Evolutionary conservation across 2,329 filamentous ascomycete species (phyloP).

Genomic region (Domatiomyces globalis): DNA sequence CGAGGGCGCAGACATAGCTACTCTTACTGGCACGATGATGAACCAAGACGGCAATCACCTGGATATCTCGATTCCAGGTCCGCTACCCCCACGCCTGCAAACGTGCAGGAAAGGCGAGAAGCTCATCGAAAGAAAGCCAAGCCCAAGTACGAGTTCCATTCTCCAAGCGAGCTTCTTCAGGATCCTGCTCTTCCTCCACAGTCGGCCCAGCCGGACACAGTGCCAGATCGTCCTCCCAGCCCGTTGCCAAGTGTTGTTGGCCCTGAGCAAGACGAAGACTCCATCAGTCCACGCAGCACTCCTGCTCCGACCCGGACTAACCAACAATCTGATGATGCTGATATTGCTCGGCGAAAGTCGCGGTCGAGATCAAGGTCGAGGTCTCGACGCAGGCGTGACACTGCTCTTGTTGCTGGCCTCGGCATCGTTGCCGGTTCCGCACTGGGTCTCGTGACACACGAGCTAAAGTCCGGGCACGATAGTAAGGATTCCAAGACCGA

Average conservation of each 20-base stretch:
- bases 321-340: background rate
- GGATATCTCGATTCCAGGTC: slow-evolving; percentile 50
- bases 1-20: slow-evolving; percentile 19
- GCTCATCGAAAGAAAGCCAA: slow-evolving; percentile 23
- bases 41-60: slow-evolving; percentile 13
- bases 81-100: slow-evolving; percentile 52
- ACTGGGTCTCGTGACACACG: slow-evolving; percentile 1
- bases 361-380: slow-evolving; percentile 1
- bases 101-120: slow-evolving; percentile 25
- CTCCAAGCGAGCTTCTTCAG: slow-evolving; percentile 32
- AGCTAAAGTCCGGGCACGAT: background rate
- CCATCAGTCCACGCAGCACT: slow-evolving; percentile 16
- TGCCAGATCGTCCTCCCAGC: slow-evolving; percentile 12
- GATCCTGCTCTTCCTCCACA: slow-evolving; percentile 22
- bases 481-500: background rate
- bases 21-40: slow-evolving; percentile 10
- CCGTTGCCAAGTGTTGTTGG: slow-evolving; percentile 16
- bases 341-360: background rate
- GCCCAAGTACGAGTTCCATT: slow-evolving; percentile 33
- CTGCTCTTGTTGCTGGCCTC: slow-evolving; percentile 5
- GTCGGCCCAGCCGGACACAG: slow-evolving; percentile 21
- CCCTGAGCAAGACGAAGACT: slow-evolving; percentile 14
- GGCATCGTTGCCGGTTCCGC: slow-evolving; percentile 4
- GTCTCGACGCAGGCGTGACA: slow-evolving; percentile 5
- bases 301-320: slow-evolving; percentile 1